phyloP scores from a whole-genome alignment of 148 eudicot species.

The Camellia granthamiana region DNA sequence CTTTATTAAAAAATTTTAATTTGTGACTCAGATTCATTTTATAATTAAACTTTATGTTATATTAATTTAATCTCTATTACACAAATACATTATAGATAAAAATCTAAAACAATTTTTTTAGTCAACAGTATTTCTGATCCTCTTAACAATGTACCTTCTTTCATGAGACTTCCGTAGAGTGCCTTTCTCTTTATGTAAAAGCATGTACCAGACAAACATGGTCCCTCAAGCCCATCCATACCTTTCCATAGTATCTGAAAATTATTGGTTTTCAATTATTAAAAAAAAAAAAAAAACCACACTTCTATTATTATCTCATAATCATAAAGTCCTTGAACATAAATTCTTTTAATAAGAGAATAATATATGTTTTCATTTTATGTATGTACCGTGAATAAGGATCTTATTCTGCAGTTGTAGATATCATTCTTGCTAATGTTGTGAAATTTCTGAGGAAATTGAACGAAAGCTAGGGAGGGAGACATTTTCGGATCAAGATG shows the following conservation, averaged over 20 bases:
- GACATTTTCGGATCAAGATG: conserved; percentile 51
- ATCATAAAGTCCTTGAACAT: background rate
- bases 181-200: conserved; percentile 61
- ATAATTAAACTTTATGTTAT: too few relatives aligned
- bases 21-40: too few relatives aligned
- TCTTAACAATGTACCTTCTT: too few relatives aligned
- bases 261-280: background rate
- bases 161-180: conserved; percentile 27
- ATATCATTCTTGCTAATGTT: conserved; percentile 47
- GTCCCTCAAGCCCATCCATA: conserved; percentile 57
- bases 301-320: too few relatives aligned
- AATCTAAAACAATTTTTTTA: too few relatives aligned
- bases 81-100: too few relatives aligned
- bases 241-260: conserved; percentile 44
- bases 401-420: conserved; percentile 44
- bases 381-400: conserved; percentile 23
- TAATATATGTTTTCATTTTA: background rate
- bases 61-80: too few relatives aligned
- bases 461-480: conserved; percentile 50
- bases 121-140: too few relatives aligned
- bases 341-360: background rate
- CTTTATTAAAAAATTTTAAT: too few relatives aligned
- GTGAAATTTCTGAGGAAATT: conserved; percentile 62
- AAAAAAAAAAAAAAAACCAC: too few relatives aligned
- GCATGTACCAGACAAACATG: conserved; percentile 50